phyloP scores from a whole-genome alignment of 2,329 filamentous ascomycete species.

The Podosphaera fusca region DNA sequence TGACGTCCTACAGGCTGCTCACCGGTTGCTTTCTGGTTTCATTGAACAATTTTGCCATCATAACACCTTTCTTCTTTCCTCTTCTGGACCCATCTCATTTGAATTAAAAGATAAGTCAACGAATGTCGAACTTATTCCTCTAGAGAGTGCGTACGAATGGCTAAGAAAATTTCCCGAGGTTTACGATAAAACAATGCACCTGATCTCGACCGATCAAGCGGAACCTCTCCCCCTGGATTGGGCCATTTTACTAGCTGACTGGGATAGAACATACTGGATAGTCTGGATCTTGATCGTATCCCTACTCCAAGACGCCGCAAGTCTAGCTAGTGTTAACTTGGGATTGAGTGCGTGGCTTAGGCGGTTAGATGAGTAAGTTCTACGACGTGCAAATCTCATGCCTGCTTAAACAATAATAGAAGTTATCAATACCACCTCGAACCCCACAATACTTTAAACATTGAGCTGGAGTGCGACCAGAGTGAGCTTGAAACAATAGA shows the following conservation, averaged over 20 bases:
- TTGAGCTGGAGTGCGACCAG: not conserved
- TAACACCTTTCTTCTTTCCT: not conserved
- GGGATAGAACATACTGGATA: slow-evolving; percentile 8
- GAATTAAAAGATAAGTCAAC: not conserved
- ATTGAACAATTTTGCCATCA: not conserved
- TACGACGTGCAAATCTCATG: too few relatives aligned
- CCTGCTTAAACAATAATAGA: not conserved
- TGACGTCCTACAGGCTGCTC: not conserved
- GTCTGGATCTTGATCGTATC: slow-evolving; percentile 7
- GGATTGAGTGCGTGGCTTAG: not conserved
- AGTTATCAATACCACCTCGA: not conserved
- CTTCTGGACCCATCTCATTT: too few relatives aligned
- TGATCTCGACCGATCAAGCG: slow-evolving; percentile 9
- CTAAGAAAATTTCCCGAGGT: slow-evolving; percentile 4
- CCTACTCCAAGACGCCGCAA: not conserved
- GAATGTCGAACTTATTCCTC: slow-evolving; percentile 10
- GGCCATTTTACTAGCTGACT: slow-evolving; percentile 5
- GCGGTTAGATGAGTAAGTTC: not conserved
- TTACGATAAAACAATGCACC: slow-evolving; percentile 1
- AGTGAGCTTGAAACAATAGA: not conserved
- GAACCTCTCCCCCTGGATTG: slow-evolving; percentile 9
- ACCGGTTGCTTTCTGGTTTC: not conserved
- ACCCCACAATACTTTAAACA: not conserved
- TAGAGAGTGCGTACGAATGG: slow-evolving; percentile 7
- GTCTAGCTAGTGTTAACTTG: not conserved